Evolutionary conservation across 306 rosid genomes (phyloP).

Genomic region (Trifolium repens): DNA sequence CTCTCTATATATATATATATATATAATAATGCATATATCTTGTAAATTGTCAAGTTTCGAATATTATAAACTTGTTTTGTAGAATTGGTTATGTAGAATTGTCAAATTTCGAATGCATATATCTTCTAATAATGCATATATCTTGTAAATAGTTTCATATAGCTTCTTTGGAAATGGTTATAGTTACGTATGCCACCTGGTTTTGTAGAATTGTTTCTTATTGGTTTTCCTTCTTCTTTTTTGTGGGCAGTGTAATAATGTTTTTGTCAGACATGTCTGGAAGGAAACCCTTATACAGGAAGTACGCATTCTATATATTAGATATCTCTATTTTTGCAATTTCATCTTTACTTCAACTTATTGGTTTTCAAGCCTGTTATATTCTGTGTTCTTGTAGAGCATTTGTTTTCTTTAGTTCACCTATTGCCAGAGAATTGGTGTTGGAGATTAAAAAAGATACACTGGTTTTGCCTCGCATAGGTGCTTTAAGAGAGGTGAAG

Average conservation of each 20-base stretch:
- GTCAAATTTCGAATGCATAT: neutral
- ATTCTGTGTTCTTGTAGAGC: slow-evolving; percentile 67
- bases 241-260: slow-evolving; percentile 72
- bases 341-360: slow-evolving; percentile 37
- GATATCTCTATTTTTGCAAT: slow-evolving; percentile 18
- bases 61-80: no score
- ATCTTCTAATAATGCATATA: slow-evolving; percentile 19
- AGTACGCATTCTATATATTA: slow-evolving; percentile 57
- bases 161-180: slow-evolving; percentile 7
- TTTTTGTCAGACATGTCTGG: slow-evolving; percentile 97
- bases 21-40: slow-evolving; percentile 4
- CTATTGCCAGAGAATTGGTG: slow-evolving; percentile 74
- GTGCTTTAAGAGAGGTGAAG: slow-evolving; percentile 85
- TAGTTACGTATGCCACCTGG: neutral
- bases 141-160: slow-evolving; percentile 20
- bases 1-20: neutral
- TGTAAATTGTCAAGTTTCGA: neutral
- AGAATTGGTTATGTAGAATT: no score
- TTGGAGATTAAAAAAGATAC: slow-evolving; percentile 72
- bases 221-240: slow-evolving; percentile 42
- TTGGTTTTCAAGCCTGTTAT: slow-evolving; percentile 38
- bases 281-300: slow-evolving; percentile 86
- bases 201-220: slow-evolving; percentile 34
- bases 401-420: slow-evolving; percentile 93
- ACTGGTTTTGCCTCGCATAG: slow-evolving; percentile 80